Evolutionary conservation across 139 green algal species (phyloP).

Genomic region (Picochlorum costavermella): DNA sequence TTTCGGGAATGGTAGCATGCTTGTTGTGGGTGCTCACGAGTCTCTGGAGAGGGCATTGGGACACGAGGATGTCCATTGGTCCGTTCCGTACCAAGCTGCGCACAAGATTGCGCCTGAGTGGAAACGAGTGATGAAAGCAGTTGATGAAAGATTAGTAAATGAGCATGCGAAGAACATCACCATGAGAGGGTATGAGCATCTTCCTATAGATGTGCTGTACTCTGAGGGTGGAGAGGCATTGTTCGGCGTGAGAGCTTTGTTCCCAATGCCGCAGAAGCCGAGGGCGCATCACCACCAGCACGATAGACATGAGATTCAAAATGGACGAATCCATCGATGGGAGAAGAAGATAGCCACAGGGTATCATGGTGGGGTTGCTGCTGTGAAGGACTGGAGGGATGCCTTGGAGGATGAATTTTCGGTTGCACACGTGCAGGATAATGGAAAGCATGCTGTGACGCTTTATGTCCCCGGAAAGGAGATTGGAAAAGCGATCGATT

Average conservation of each 20-base stretch:
- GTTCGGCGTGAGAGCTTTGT: slow-evolving; percentile 10
- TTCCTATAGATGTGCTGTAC: too few species aligned
- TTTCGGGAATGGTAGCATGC: slow-evolving; percentile 17
- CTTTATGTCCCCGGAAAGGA: slow-evolving; percentile 5
- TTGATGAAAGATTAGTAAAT: neutral
- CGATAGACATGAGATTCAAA: neutral
- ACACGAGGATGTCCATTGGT: slow-evolving; percentile 12
- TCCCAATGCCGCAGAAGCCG: slow-evolving; percentile 4
- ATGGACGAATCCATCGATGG: neutral
- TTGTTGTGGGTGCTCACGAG: slow-evolving; percentile 14
- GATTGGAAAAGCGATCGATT: slow-evolving; percentile 14
- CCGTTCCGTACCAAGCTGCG: neutral
- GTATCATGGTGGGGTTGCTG: slow-evolving; percentile 15
- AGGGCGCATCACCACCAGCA: neutral
- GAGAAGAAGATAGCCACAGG: slow-evolving; percentile 1
- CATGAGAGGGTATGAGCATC: too few species aligned
- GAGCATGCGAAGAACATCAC: too few species aligned
- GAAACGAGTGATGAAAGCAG: neutral
- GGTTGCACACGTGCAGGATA: neutral
- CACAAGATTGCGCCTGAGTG: slow-evolving; percentile 30
- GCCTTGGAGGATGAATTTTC: neutral
- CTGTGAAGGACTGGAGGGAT: slow-evolving; percentile 17
- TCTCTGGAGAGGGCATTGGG: neutral
- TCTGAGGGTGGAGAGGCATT: neutral
- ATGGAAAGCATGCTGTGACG: neutral